phyloP scores from a whole-genome alignment of 1,139 yeast genomes.

The Saccharomyces hybrid region DNA sequence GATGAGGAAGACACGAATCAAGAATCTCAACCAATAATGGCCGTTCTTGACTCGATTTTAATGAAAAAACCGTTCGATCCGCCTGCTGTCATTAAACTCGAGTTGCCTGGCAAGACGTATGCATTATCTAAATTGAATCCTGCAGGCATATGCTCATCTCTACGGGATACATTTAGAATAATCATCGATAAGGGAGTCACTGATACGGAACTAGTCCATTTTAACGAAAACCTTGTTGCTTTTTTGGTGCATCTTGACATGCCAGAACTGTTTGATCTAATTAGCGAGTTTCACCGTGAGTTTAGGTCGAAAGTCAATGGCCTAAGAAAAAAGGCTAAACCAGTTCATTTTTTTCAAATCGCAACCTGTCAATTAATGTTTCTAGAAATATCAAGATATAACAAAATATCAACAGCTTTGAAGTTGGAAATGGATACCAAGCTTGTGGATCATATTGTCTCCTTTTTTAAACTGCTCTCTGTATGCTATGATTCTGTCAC shows the following conservation, averaged over 20 bases:
- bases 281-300: conserved; percentile 22
- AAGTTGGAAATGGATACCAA: conserved; percentile 13
- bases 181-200: conserved; percentile 23
- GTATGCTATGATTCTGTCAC: conserved; percentile 12
- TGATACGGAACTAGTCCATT: conserved; percentile 19
- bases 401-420: conserved; percentile 12
- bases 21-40: background rate
- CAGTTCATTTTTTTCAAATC: conserved; percentile 29
- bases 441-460: conserved; percentile 22
- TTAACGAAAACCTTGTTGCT: conserved; percentile 12
- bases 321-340: conserved; percentile 23
- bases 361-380: conserved; percentile 27
- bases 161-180: conserved; percentile 16
- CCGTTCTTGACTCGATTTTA: background rate
- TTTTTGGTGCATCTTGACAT: conserved; percentile 19
- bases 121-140: conserved; percentile 19
- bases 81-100: conserved; percentile 15
- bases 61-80: conserved; percentile 9
- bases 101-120: conserved; percentile 12
- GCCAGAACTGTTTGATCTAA: conserved; percentile 13
- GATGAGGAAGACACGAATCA: background rate
- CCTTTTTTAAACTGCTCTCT: conserved; percentile 24
- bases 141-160: conserved; percentile 6
- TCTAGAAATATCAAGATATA: conserved; percentile 21
- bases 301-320: conserved; percentile 23